A percentile compares a stretch with the other conserved stretches of the same genome.
phyloP scores from a whole-genome alignment of 2,329 filamentous ascomycete species.

The Sclerotinia sclerotiorum region DNA sequence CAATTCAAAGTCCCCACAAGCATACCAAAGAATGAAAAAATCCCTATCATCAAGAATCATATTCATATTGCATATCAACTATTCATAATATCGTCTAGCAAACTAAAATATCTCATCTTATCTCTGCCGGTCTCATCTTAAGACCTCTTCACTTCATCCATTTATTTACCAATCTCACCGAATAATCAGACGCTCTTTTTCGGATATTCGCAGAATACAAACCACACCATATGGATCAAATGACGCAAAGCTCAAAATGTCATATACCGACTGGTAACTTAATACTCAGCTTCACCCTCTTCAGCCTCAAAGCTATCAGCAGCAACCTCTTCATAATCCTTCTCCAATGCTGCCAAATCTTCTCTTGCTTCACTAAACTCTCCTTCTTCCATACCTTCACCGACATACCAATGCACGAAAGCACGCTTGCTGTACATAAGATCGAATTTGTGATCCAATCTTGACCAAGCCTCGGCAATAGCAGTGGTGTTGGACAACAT shows the following conservation, averaged over 20 bases:
- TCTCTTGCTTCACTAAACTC: slow-evolving; percentile 67
- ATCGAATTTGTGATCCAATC: slow-evolving; percentile 67
- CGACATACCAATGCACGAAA: slow-evolving; percentile 71
- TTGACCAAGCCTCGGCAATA: slow-evolving; percentile 64
- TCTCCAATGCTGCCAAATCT: slow-evolving; percentile 64
- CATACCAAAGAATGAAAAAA: background rate
- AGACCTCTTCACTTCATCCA: background rate
- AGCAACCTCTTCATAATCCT: slow-evolving; percentile 65
- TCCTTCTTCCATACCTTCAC: slow-evolving; percentile 69
- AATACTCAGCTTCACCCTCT: slow-evolving; percentile 46
- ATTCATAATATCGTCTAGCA: slow-evolving; percentile 21
- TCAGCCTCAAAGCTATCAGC: slow-evolving; percentile 53
- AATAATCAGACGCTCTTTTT: slow-evolving; percentile 23
- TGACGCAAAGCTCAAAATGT: slow-evolving; percentile 18
- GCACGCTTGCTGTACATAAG: slow-evolving; percentile 70
- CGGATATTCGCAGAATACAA: slow-evolving; percentile 24
- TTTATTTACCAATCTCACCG: slow-evolving; percentile 14
- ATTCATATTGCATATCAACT: slow-evolving; percentile 8
- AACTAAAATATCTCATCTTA: slow-evolving; percentile 15
- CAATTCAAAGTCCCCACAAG: background rate
- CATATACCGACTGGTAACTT: slow-evolving; percentile 21
- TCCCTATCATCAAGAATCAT: background rate
- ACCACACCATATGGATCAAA: slow-evolving; percentile 17
- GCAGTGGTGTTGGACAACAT: slow-evolving; percentile 69
- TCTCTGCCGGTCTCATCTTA: slow-evolving; percentile 3